Conservation (phyloP, 805 yeast species). For the Ogataea philodendri region DNA sequence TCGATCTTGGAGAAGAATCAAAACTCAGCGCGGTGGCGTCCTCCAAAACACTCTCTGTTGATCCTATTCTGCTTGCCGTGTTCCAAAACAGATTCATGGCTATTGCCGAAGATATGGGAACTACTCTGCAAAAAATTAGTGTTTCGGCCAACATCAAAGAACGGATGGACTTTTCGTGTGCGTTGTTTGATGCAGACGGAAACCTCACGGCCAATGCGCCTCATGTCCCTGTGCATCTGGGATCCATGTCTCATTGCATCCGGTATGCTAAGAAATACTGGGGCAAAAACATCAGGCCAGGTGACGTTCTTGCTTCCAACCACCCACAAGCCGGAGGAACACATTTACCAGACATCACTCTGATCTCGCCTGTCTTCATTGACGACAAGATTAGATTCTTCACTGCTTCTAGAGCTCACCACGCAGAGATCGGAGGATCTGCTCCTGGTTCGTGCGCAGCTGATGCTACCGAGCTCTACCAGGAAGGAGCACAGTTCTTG, state of each 20-base stretch:
- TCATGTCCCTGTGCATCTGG: slow-evolving; percentile 13
- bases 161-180: slow-evolving; percentile 15
- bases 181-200: slow-evolving; percentile 13
- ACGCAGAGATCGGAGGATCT: slow-evolving; percentile 14
- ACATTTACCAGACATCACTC: slow-evolving; percentile 12
- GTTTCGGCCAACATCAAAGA: slow-evolving; percentile 15
- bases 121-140: slow-evolving; percentile 10
- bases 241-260: slow-evolving; percentile 15
- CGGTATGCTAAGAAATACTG: slow-evolving; percentile 13
- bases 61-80: slow-evolving; percentile 12
- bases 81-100: slow-evolving; percentile 15
- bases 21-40: slow-evolving; percentile 39
- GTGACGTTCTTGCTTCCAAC: slow-evolving; percentile 13
- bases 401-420: slow-evolving; percentile 14
- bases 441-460: slow-evolving; percentile 17
- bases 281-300: slow-evolving; percentile 10
- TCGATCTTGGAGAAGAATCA: slow-evolving; percentile 23
- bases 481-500: slow-evolving; percentile 53
- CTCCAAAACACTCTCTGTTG: slow-evolving; percentile 5
- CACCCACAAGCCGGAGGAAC: slow-evolving; percentile 14
- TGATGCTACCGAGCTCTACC: slow-evolving; percentile 13
- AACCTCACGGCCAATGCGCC: slow-evolving; percentile 15
- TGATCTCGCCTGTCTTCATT: slow-evolving; percentile 13
- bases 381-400: slow-evolving; percentile 12
- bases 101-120: slow-evolving; percentile 14